Evolutionary conservation across 2,329 filamentous ascomycete species (phyloP).

Genomic region (Rhinocladiella mackenziei): DNA sequence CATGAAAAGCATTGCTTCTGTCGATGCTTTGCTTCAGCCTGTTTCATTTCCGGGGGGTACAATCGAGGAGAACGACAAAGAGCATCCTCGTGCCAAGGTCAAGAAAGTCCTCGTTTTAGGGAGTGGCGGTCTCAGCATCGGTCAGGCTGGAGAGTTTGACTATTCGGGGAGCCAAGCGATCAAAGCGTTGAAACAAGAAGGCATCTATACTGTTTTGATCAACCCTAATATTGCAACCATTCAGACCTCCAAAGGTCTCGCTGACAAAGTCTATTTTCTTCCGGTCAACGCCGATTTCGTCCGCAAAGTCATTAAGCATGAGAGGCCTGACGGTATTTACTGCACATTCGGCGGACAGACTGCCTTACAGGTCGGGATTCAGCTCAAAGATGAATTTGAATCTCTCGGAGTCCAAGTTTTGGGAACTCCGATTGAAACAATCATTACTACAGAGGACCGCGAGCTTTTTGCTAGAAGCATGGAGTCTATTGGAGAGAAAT

Average conservation of each 20-base stretch:
- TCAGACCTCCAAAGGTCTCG: constrained; percentile 94
- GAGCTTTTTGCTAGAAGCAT: constrained; percentile 97
- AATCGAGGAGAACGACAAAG: constrained; percentile 69
- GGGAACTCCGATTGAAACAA: constrained; percentile 93
- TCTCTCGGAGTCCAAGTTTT: constrained; percentile 86
- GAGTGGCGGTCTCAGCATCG: constrained; percentile 92
- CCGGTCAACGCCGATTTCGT: constrained; percentile 97
- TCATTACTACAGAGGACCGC: constrained; percentile 97
- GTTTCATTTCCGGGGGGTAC: constrained; percentile 86
- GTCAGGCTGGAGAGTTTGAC: constrained; percentile 96
- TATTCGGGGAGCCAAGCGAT: constrained; percentile 98
- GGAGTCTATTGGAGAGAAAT: constrained; percentile 97
- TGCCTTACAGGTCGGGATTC: constrained; percentile 91
- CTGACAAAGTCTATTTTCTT: constrained; percentile 98
- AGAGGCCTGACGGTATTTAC: constrained; percentile 94
- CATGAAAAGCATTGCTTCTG: constrained; percentile 63
- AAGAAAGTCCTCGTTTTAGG: constrained; percentile 95
- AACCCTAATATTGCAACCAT: constrained; percentile 99
- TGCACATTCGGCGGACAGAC: constrained; percentile 98
- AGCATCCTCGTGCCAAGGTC: constrained; percentile 73
- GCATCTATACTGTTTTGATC: constrained; percentile 96
- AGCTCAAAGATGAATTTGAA: constrained; percentile 96
- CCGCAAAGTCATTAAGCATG: constrained; percentile 92
- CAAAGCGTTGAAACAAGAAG: constrained; percentile 96
- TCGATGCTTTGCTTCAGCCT: constrained; percentile 63